Percentiles rank a stretch among this genome's conserved stretches.
Conservation (phyloP, 306 rosid species). For the Cucurbita maxima region DNA sequence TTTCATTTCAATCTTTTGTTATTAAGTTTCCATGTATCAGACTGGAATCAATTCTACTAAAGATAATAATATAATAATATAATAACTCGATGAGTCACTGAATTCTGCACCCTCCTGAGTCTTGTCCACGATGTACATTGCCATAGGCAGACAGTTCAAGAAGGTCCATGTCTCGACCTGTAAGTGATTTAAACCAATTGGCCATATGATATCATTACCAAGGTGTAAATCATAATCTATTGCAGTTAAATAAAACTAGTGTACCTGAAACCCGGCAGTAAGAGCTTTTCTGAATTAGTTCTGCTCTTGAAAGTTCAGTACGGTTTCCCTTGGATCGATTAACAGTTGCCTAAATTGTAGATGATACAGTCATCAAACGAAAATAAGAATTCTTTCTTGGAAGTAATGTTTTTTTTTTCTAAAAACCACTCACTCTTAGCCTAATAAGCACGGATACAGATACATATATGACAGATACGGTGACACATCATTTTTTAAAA, state of each 20-base stretch:
- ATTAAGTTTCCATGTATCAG: neutral
- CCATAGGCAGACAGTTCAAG: constrained; percentile 80
- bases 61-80: neutral
- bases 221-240: neutral
- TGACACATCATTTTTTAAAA: too few relatives aligned
- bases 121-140: constrained; percentile 51
- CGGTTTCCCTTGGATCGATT: constrained; percentile 82
- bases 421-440: too few relatives aligned
- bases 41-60: neutral
- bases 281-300: constrained; percentile 82
- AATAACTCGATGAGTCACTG: constrained; percentile 28
- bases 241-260: neutral
- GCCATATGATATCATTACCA: neutral
- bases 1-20: neutral
- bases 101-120: constrained; percentile 78
- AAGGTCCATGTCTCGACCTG: constrained; percentile 90
- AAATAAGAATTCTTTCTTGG: neutral
- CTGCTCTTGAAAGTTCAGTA: constrained; percentile 59
- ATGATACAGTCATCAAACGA: neutral
- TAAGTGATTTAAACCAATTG: constrained; percentile 17
- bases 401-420: too few relatives aligned
- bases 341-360: constrained; percentile 52
- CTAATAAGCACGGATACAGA: too few relatives aligned
- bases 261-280: constrained; percentile 87
- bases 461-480: too few relatives aligned